Evolutionary conservation across 2,329 filamentous ascomycete species (phyloP).

Genomic region (Penicillium sclerotigenum): DNA sequence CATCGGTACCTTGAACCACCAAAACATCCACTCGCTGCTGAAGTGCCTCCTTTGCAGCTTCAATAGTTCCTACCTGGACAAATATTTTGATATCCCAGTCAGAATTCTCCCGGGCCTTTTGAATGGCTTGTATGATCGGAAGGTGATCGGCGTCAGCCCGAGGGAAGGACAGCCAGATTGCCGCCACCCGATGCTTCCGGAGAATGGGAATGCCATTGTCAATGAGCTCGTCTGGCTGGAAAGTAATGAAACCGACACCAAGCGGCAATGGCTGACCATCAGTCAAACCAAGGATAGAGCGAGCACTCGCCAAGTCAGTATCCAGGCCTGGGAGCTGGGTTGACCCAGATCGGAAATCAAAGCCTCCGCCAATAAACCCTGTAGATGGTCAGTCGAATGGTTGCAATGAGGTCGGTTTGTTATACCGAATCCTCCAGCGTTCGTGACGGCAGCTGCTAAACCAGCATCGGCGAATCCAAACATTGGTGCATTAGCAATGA

Average conservation of each 20-base stretch:
- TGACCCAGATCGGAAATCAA: conserved; percentile 17
- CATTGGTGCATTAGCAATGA: conserved; percentile 27
- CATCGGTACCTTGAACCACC: conserved; percentile 62
- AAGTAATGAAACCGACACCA: conserved; percentile 62
- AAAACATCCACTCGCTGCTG: conserved; percentile 55
- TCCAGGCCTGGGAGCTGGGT: conserved; percentile 17
- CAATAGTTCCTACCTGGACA: conserved; percentile 61
- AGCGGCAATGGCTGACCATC: conserved; percentile 44
- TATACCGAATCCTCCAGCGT: conserved; percentile 21
- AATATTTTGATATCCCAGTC: conserved; percentile 49
- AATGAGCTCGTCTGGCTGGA: conserved; percentile 33
- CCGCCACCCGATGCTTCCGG: conserved; percentile 52
- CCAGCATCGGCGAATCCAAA: conserved; percentile 17
- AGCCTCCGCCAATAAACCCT: conserved; percentile 24
- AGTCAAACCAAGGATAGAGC: conserved; percentile 2
- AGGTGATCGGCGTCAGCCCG: conserved; percentile 38
- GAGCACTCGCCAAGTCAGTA: conserved; percentile 9
- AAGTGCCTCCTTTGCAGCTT: conserved; percentile 52
- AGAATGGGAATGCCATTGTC: conserved; percentile 50
- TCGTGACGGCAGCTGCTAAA: conserved; percentile 17
- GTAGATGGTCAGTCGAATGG: neutral
- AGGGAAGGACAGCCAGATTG: conserved; percentile 67
- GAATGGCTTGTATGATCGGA: conserved; percentile 28
- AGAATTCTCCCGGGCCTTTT: conserved; percentile 30
- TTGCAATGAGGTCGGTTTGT: neutral